A percentile compares a stretch with the other conserved stretches of the same genome.
These are phyloP conservation scores for Euphrasia arctica DNA, from an alignment of 305 asterid species.

Conservation along the genomic window DNA sequence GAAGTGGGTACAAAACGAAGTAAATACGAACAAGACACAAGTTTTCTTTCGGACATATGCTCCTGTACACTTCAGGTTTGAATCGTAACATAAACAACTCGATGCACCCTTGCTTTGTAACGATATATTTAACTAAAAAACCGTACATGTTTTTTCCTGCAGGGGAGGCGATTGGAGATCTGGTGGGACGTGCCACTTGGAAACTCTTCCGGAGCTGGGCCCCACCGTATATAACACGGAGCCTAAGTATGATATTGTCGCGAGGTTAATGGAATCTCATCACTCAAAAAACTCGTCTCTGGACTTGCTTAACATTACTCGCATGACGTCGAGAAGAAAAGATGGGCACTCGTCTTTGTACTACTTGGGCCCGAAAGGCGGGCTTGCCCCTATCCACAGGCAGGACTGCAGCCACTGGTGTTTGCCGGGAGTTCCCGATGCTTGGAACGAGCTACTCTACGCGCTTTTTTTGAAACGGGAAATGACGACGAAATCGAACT, in stretches of 20 bases:
- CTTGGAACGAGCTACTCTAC: conserved; percentile 90
- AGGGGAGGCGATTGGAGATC: conserved; percentile 95
- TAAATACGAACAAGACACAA: conserved; percentile 57
- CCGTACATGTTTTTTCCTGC: conserved; percentile 10
- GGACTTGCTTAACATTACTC: conserved; percentile 57
- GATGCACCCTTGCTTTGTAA: no score
- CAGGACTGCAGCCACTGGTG: conserved; percentile 99
- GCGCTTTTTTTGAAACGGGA: conserved; percentile 57
- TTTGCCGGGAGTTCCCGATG: conserved; percentile 91
- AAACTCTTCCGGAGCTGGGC: conserved; percentile 73
- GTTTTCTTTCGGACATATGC: conserved; percentile 87
- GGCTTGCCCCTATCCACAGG: conserved; percentile 59
- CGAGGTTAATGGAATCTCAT: conserved; percentile 28
- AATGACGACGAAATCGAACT: conserved; percentile 21
- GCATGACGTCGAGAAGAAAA: conserved; percentile 72
- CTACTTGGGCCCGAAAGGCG: conserved; percentile 55
- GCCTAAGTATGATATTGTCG: conserved; percentile 51
- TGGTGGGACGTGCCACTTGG: conserved; percentile 81
- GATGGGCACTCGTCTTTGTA: conserved; percentile 89
- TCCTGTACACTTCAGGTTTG: conserved; percentile 93
- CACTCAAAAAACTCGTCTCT: conserved; percentile 36
- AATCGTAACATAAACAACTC: neutral
- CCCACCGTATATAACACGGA: conserved; percentile 58
- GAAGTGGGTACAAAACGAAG: conserved; percentile 55
- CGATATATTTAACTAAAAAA: neutral